Percentiles rank a stretch among this genome's conserved stretches.
Evolutionary conservation across 305 asterid species (phyloP).

Genomic region (Solanum aculeatissimum): DNA sequence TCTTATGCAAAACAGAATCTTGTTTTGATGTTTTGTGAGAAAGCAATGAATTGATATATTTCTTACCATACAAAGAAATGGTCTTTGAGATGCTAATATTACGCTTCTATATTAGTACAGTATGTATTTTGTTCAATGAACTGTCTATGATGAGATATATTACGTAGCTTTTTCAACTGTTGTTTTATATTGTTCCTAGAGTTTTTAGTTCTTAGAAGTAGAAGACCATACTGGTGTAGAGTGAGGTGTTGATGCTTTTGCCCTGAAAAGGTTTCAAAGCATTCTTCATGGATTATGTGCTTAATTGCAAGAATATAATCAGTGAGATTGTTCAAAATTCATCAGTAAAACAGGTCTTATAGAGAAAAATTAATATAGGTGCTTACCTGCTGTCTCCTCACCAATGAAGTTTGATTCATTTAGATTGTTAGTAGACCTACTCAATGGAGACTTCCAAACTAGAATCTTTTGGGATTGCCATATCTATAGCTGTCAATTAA

Average conservation of each 20-base stretch:
- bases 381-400: slow-evolving; percentile 62
- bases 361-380: not conserved
- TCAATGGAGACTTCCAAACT: slow-evolving; percentile 26
- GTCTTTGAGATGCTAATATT: not conserved
- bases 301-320: slow-evolving; percentile 34
- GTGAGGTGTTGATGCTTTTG: slow-evolving; percentile 3
- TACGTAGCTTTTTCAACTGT: not conserved
- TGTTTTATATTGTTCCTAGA: not conserved
- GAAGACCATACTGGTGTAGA: not conserved
- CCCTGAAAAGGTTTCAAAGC: slow-evolving; percentile 27
- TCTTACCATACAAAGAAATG: not conserved
- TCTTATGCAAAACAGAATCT: not conserved
- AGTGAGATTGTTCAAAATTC: not conserved
- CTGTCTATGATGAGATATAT: not conserved
- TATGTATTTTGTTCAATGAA: not conserved
- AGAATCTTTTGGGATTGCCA: slow-evolving; percentile 19
- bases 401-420: slow-evolving; percentile 62
- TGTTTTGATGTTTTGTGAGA: not conserved
- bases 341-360: not conserved
- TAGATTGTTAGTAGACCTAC: slow-evolving; percentile 40
- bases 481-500: slow-evolving; percentile 13
- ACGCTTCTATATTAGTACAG: not conserved
- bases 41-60: not conserved
- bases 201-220: not conserved
- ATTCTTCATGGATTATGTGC: slow-evolving; percentile 65